A percentile compares a stretch with the other conserved stretches of the same genome.
Conservation (phyloP, 805 yeast species). For the Pichia kluyveri region DNA sequence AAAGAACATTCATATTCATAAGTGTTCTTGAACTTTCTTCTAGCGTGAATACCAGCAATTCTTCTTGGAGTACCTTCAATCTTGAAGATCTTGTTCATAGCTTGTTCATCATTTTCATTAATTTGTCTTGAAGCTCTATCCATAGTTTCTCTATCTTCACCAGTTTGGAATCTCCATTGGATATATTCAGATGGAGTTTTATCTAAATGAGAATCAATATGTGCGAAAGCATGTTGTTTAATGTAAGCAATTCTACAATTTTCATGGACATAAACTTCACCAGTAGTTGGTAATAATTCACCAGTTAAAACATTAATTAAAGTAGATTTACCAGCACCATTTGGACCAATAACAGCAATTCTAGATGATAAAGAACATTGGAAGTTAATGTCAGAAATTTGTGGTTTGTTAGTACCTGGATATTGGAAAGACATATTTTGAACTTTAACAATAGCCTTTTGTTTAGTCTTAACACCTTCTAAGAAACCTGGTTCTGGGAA, state of each 20-base stretch:
- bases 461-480: slow-evolving; percentile 99
- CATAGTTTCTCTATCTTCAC: slow-evolving; percentile 99
- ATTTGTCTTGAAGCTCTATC: slow-evolving; percentile 99
- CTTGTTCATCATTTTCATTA: slow-evolving; percentile 92
- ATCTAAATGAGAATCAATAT: slow-evolving; percentile 97
- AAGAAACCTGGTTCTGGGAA: slow-evolving; percentile 99
- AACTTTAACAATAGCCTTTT: slow-evolving; percentile 98
- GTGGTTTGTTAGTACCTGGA: slow-evolving; percentile 98
- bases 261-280: slow-evolving; percentile 99
- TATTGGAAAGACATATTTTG: slow-evolving; percentile 97
- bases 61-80: slow-evolving; percentile 98
- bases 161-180: slow-evolving; percentile 99
- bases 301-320: slow-evolving; percentile 98
- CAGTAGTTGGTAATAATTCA: slow-evolving; percentile 95
- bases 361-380: slow-evolving; percentile 98
- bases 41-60: slow-evolving; percentile 85
- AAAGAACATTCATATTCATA: slow-evolving; percentile 99
- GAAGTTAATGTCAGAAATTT: slow-evolving; percentile 84
- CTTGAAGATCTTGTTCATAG: slow-evolving; percentile 99
- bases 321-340: slow-evolving; percentile 99
- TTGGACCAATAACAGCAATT: slow-evolving; percentile 99
- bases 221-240: slow-evolving; percentile 99
- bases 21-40: slow-evolving; percentile 99
- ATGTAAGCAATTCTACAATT: slow-evolving; percentile 99
- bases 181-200: slow-evolving; percentile 99